phyloP scores from a whole-genome alignment of 2,329 filamentous ascomycete genomes.

The Colletotrichum abscissum region DNA sequence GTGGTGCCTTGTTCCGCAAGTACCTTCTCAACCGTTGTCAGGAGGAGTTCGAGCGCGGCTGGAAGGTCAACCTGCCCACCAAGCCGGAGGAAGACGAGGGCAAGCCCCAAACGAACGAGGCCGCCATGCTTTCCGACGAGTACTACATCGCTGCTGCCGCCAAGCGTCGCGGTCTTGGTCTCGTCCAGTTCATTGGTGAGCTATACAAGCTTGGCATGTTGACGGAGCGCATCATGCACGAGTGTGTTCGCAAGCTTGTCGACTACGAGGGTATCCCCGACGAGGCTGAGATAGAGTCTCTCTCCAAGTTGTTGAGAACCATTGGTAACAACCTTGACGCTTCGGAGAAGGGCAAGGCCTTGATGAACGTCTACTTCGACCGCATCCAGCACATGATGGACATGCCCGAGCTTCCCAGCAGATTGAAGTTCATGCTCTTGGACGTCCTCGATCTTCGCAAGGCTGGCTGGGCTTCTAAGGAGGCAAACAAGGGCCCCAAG shows the following conservation, averaged over 20 bases:
- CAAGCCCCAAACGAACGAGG: slow-evolving; percentile 70
- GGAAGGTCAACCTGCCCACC: slow-evolving; percentile 86
- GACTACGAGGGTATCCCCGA: slow-evolving; percentile 95
- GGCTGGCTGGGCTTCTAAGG: slow-evolving; percentile 85
- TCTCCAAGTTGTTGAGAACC: slow-evolving; percentile 91
- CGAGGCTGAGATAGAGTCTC: slow-evolving; percentile 94
- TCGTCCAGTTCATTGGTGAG: slow-evolving; percentile 99
- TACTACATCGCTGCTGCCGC: slow-evolving; percentile 95
- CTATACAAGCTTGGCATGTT: slow-evolving; percentile 99
- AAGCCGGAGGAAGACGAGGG: slow-evolving; percentile 72
- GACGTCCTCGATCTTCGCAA: slow-evolving; percentile 89
- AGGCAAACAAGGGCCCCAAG: slow-evolving; percentile 93
- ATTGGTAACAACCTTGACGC: slow-evolving; percentile 89
- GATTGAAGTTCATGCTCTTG: slow-evolving; percentile 96
- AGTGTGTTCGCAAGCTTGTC: slow-evolving; percentile 96
- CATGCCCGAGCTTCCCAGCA: slow-evolving; percentile 83
- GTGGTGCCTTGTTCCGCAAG: slow-evolving; percentile 96
- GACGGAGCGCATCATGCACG: slow-evolving; percentile 99
- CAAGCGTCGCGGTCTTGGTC: slow-evolving; percentile 95
- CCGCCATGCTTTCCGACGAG: slow-evolving; percentile 89
- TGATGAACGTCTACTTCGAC: slow-evolving; percentile 95
- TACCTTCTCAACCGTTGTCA: slow-evolving; percentile 98
- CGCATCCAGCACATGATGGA: slow-evolving; percentile 87
- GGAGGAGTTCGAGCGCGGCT: slow-evolving; percentile 98
- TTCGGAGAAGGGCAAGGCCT: slow-evolving; percentile 82